phyloP scores from a whole-genome alignment of 164 flowering plant species.

The Berberis thunbergii region DNA sequence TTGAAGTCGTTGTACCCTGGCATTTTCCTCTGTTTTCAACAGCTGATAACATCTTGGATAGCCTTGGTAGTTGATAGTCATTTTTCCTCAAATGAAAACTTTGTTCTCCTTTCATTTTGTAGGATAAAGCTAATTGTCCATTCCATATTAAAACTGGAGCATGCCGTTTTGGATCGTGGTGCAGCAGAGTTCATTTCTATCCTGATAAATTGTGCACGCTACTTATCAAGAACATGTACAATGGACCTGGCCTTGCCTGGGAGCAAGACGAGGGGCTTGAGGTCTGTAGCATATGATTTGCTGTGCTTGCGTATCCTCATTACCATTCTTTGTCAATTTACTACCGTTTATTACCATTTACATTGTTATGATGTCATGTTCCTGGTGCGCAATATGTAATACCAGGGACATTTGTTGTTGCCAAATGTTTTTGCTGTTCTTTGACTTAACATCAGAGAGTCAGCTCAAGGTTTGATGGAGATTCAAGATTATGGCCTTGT shows the following conservation, averaged over 20 bases:
- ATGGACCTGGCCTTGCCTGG: constrained; percentile 96
- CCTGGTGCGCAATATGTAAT: not conserved
- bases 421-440: constrained; percentile 21
- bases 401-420: not conserved
- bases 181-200: constrained; percentile 94
- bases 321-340: not conserved
- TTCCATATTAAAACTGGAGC: constrained; percentile 94
- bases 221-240: constrained; percentile 92
- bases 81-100: not conserved
- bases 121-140: constrained; percentile 98
- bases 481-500: constrained; percentile 27
- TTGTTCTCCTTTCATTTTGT: constrained; percentile 10
- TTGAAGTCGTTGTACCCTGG: no score
- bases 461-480: constrained; percentile 34
- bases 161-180: constrained; percentile 85
- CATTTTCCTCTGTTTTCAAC: not conserved
- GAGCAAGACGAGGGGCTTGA: constrained; percentile 99
- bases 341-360: no score
- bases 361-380: no score
- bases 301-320: constrained; percentile 64
- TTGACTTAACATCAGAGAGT: constrained; percentile 39
- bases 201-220: constrained; percentile 92
- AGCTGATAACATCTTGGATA: not conserved
- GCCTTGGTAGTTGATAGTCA: not conserved
- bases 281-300: constrained; percentile 69